These are phyloP conservation scores for Leavenworthia alabamica DNA, from an alignment of 345 rosid genomes.

Conservation along the genomic window DNA sequence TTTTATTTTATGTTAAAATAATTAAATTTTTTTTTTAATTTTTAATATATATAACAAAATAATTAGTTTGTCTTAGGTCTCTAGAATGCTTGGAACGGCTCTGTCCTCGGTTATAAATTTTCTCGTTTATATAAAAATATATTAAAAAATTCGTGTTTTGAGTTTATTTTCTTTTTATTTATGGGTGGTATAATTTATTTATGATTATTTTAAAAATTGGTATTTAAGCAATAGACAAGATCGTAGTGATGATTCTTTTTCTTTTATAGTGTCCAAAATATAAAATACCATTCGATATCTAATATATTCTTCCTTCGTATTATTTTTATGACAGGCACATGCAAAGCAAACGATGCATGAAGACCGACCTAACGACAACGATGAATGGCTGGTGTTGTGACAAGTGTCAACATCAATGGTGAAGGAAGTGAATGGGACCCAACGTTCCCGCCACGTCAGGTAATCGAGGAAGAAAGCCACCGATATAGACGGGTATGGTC, in stretches of 20 bases:
- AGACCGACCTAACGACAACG: constrained; percentile 32
- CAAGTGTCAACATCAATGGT: constrained; percentile 32
- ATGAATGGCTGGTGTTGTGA: constrained; percentile 13
- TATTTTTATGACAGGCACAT: constrained; percentile 27
- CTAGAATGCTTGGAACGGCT: too few species aligned
- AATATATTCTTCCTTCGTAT: not conserved
- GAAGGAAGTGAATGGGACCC: not conserved
- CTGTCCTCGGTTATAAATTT: not conserved
- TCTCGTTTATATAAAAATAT: not conserved
- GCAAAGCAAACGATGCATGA: constrained; percentile 35
- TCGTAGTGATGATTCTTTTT: constrained; percentile 11
- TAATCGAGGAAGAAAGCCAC: constrained; percentile 23
- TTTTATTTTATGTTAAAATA: too few species aligned
- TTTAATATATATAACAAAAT: too few species aligned
- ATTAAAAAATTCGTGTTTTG: not conserved
- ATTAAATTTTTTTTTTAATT: too few species aligned
- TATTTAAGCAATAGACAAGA: constrained; percentile 16
- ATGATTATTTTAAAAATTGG: not conserved
- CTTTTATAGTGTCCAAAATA: constrained; percentile 21
- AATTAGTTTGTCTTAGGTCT: too few species aligned
- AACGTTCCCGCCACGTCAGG: constrained; percentile 40
- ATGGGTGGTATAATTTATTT: not conserved
- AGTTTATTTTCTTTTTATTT: too few species aligned
- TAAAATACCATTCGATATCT: constrained; percentile 6
- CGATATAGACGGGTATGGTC: constrained; percentile 39